A percentile compares a stretch with the other conserved stretches of the same genome.
Conservation (phyloP, 2,329 filamentous ascomycete genomes). For the Sporothrix pallida region DNA sequence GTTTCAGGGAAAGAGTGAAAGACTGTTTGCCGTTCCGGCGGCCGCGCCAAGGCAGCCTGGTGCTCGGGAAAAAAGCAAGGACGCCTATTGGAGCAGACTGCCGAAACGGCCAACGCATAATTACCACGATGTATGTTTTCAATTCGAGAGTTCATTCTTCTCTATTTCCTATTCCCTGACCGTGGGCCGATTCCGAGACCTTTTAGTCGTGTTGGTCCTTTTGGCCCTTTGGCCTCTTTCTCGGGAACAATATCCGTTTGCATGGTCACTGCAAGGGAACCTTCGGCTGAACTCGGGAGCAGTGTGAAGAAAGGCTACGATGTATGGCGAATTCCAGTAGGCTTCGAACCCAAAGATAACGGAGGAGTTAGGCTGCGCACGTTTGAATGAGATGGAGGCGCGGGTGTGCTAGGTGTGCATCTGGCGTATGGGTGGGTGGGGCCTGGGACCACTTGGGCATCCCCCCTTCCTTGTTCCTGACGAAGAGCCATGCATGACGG, state of each 20-base stretch:
- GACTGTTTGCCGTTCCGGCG: neutral
- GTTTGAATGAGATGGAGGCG: constrained; percentile 19
- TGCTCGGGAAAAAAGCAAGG: neutral
- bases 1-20: too few relatives aligned
- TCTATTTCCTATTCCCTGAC: constrained; percentile 5
- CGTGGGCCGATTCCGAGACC: constrained; percentile 26
- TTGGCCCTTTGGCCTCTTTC: neutral
- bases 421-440: constrained; percentile 16
- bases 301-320: neutral
- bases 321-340: too few relatives aligned
- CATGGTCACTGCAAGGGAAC: neutral
- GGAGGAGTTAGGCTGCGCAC: constrained; percentile 5
- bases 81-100: constrained; percentile 30
- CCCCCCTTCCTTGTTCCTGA: constrained; percentile 2
- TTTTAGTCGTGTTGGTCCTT: neutral
- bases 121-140: neutral
- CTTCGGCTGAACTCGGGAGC: constrained; percentile 33
- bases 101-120: constrained; percentile 30
- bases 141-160: too few relatives aligned
- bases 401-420: neutral
- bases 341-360: constrained; percentile 3
- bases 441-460: neutral
- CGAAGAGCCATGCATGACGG: neutral
- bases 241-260: constrained; percentile 19
- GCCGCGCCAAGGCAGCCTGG: constrained; percentile 25